Conservation (phyloP, 805 yeast genomes). For the Metschnikowia hibisci region DNA sequence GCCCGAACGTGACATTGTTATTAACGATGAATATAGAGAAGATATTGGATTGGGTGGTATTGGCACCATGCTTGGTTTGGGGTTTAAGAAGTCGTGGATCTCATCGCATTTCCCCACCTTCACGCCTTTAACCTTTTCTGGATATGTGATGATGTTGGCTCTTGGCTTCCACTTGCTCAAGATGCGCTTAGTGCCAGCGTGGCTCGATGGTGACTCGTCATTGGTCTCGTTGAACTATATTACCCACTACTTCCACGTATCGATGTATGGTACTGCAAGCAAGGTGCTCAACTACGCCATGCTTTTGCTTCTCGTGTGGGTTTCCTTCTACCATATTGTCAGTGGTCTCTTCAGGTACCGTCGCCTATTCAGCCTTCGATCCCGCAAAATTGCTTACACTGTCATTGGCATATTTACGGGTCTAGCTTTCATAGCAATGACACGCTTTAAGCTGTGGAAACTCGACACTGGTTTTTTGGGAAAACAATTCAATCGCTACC, state of each 20-base stretch:
- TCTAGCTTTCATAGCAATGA: constrained; percentile 36
- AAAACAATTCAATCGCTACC: constrained; percentile 26
- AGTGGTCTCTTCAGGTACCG: constrained; percentile 51
- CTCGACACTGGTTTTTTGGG: constrained; percentile 30
- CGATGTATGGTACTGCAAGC: constrained; percentile 13
- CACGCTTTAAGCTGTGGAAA: constrained; percentile 20
- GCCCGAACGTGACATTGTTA: constrained; percentile 16
- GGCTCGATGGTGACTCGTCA: constrained; percentile 62
- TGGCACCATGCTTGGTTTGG: constrained; percentile 51
- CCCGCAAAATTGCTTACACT: constrained; percentile 45
- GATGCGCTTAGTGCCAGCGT: constrained; percentile 48
- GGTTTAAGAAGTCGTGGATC: constrained; percentile 45
- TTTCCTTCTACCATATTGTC: constrained; percentile 47
- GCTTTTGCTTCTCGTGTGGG: constrained; percentile 20
- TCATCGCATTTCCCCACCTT: constrained; percentile 45
- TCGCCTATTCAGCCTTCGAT: constrained; percentile 33
- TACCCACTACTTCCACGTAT: constrained; percentile 22
- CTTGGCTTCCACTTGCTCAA: constrained; percentile 45
- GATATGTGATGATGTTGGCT: constrained; percentile 48
- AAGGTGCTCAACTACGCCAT: constrained; percentile 12
- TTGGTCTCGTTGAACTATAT: constrained; percentile 51
- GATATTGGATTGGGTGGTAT: constrained; percentile 61
- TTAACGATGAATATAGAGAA: constrained; percentile 36
- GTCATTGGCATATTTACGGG: constrained; percentile 34
- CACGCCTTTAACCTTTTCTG: constrained; percentile 55